phyloP scores from a whole-genome alignment of 106 monocot species.

The Allium fistulosum region DNA sequence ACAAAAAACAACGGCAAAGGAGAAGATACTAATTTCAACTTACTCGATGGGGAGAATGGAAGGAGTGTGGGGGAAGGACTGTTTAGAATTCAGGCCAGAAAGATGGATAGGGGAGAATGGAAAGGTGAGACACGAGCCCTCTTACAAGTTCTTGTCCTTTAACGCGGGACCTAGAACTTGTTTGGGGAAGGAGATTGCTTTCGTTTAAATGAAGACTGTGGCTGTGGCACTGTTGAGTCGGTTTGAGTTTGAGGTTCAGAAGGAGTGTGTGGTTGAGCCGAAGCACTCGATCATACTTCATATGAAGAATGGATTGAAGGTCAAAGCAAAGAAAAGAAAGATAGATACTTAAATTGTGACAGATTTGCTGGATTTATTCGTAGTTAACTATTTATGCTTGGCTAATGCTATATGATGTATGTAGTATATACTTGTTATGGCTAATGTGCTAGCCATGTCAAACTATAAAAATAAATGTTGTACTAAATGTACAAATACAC shows the following conservation, averaged over 20 bases:
- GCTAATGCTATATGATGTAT: no score
- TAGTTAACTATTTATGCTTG: no score
- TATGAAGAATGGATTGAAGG: conserved; percentile 61
- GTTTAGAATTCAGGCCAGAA: conserved; percentile 52
- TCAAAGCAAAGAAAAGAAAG: conserved; percentile 34
- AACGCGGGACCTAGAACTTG: conserved; percentile 73
- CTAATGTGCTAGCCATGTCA: no score
- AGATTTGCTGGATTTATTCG: no score
- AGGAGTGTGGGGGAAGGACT: conserved; percentile 66
- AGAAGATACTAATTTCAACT: conserved; percentile 24
- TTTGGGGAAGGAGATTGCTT: conserved; percentile 53
- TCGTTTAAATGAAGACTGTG: conserved; percentile 38
- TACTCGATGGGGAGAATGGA: conserved; percentile 58
- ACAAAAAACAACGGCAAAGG: conserved; percentile 10
- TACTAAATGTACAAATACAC: no score
- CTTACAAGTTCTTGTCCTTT: conserved; percentile 67
- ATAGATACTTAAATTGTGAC: no score
- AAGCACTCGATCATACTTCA: conserved; percentile 54
- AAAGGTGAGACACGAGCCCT: conserved; percentile 42
- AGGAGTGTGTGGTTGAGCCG: conserved; percentile 39
- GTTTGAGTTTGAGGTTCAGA: conserved; percentile 28
- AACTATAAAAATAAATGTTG: no score
- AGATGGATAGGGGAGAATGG: conserved; percentile 48
- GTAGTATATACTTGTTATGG: no score
- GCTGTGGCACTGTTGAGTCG: conserved; percentile 35